Conservation (phyloP, 345 rosid species). For the Ceriops zippeliana region DNA sequence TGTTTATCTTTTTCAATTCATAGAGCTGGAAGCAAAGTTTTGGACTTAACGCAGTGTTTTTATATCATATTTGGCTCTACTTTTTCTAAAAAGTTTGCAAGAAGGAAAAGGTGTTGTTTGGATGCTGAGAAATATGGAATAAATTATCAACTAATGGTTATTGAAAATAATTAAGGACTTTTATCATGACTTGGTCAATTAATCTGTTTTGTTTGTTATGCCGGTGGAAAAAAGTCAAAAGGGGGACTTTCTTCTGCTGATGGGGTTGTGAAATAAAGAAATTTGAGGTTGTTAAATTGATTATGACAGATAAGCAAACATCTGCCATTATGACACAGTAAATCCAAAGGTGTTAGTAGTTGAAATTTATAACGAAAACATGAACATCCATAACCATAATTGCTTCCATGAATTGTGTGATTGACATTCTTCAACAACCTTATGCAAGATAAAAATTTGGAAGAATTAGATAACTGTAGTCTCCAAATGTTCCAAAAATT, state of each 20-base stretch:
- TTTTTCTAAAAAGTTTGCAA: not conserved
- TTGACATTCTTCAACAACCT: conserved; percentile 3
- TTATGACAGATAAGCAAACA: too few relatives aligned
- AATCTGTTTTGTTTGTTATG: too few relatives aligned
- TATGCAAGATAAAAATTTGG: not conserved
- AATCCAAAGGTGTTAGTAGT: conserved; percentile 1
- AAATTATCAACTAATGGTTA: not conserved
- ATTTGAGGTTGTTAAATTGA: too few relatives aligned
- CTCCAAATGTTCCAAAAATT: not conserved
- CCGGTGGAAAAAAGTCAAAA: too few relatives aligned
- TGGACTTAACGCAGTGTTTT: too few relatives aligned
- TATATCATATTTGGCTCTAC: not conserved
- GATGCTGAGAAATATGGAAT: not conserved
- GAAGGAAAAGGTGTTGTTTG: not conserved
- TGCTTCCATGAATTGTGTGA: not conserved
- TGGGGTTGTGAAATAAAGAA: too few relatives aligned
- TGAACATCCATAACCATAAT: not conserved
- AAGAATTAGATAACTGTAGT: not conserved
- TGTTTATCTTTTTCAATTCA: not conserved
- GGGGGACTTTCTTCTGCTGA: too few relatives aligned
- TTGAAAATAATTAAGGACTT: not conserved
- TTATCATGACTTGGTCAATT: too few relatives aligned
- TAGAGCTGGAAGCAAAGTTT: too few relatives aligned
- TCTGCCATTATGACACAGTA: too few relatives aligned
- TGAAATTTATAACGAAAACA: not conserved